Conservation (phyloP, 2,329 filamentous ascomycete genomes). For the Sphaerulina populicola region DNA sequence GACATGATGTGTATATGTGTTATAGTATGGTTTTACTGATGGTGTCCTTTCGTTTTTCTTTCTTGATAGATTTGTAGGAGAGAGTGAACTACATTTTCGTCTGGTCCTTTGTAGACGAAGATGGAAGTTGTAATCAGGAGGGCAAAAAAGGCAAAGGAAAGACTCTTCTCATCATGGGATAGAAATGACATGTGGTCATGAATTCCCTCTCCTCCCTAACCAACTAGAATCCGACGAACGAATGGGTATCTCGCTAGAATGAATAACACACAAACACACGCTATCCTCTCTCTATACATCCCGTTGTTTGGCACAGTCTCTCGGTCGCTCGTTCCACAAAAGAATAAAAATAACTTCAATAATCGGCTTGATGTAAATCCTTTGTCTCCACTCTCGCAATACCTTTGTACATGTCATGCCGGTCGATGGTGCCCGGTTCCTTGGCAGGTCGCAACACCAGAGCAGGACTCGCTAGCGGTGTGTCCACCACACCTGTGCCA, state of each 20-base stretch:
- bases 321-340: too few relatives aligned
- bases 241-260: background rate
- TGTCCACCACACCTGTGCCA: constrained; percentile 17
- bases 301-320: background rate
- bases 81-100: too few relatives aligned
- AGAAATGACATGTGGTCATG: too few relatives aligned
- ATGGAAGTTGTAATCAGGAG: too few relatives aligned
- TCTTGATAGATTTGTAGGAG: too few relatives aligned
- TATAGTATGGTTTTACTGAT: background rate
- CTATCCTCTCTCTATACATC: background rate
- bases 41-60: too few relatives aligned
- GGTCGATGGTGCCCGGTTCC: constrained; percentile 31
- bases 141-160: too few relatives aligned
- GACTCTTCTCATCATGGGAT: too few relatives aligned
- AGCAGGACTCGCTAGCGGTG: constrained; percentile 23
- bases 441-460: constrained; percentile 22
- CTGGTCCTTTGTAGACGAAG: too few relatives aligned
- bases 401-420: constrained; percentile 39
- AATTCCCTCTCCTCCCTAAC: too few relatives aligned
- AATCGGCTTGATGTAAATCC: constrained; percentile 31
- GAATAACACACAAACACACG: background rate
- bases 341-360: background rate
- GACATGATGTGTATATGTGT: background rate
- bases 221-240: background rate
- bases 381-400: constrained; percentile 32